Percentiles rank a stretch among this genome's conserved stretches.
These are phyloP conservation scores for Artemisia tridentata DNA, from an alignment of 129 eudicot genomes.

Conservation along the genomic window DNA sequence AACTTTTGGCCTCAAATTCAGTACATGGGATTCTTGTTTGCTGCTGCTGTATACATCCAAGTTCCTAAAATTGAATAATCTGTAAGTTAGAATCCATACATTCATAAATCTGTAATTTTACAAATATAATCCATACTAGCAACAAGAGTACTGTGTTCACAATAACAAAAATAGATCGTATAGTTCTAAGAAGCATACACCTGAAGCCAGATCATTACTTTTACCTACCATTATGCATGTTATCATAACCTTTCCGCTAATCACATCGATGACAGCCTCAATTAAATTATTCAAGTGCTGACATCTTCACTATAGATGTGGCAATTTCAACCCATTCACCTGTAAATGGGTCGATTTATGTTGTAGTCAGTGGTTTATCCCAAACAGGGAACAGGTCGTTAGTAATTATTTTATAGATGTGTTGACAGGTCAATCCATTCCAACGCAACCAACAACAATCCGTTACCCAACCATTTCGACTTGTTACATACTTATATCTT, in stretches of 20 bases:
- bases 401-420: background rate
- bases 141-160: background rate
- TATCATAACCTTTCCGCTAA: background rate
- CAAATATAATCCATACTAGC: background rate
- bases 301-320: background rate
- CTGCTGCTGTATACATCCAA: slow-evolving; percentile 17
- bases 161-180: background rate
- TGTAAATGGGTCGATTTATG: background rate
- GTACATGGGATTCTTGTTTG: slow-evolving; percentile 10
- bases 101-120: background rate
- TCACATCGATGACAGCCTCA: background rate
- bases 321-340: background rate
- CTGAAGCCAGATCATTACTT: background rate
- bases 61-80: slow-evolving; percentile 9
- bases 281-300: background rate
- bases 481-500: background rate
- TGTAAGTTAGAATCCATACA: background rate
- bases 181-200: background rate
- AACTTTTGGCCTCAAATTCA: slow-evolving; percentile 10
- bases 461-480: background rate
- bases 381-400: too few species aligned
- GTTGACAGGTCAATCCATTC: background rate
- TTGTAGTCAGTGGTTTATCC: background rate
- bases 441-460: background rate
- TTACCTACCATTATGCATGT: background rate